Evolutionary conservation across 2,329 filamentous ascomycete species (phyloP), one percentile per base, ranked within the genome.

Genomic region (Penicillium sp.): DNA sequence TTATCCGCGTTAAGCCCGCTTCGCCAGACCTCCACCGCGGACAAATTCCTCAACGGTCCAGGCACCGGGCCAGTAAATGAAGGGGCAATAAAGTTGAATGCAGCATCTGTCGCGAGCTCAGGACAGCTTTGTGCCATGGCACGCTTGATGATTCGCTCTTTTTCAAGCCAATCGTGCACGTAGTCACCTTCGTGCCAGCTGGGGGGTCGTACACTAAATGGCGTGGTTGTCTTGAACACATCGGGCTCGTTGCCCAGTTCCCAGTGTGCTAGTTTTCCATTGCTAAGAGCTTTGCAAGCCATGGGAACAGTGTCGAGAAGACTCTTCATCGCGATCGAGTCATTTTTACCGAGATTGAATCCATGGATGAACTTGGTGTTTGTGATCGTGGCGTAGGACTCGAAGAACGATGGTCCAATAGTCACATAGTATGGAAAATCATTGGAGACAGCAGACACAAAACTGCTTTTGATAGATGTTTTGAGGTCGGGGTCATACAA

Each of bases 161-260:
- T 77, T 35, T 74, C 70, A 9, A 74, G 60, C 76, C 77, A 82
- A 51, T 82, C 73, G 4, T 57, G 47, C 2, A 79, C 74, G 50
- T 76, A 82, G 20, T 67, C 64, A 11, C 56, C 59, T 51, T 80
- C 78, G 37, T 69, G 71, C 70, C 75, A 82, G 17, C 53, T 62
- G 0, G 63, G 17, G 0, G 76, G 71, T n/a, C 77, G 61, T 13
- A 77, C 70, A 0, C 67, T 61, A 0, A 72, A 70, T 45, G 76
- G 73, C 2, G 69, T 57, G 13, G 71, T 73, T 1, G 69, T 72
- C 12, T 72, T 70, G 57, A 65, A 82, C 6, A 81, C 59, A 55
- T 82, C 77, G 0, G 77, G 76, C 56, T 82, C 78, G 50, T 82
- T 82, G 26, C 80, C 79, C 47, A 81, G 75, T 52, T 79, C 76